These are phyloP conservation scores for Boletus rex-veris DNA, from an alignment of 768 basidiomycete species.

Conservation along the genomic window DNA sequence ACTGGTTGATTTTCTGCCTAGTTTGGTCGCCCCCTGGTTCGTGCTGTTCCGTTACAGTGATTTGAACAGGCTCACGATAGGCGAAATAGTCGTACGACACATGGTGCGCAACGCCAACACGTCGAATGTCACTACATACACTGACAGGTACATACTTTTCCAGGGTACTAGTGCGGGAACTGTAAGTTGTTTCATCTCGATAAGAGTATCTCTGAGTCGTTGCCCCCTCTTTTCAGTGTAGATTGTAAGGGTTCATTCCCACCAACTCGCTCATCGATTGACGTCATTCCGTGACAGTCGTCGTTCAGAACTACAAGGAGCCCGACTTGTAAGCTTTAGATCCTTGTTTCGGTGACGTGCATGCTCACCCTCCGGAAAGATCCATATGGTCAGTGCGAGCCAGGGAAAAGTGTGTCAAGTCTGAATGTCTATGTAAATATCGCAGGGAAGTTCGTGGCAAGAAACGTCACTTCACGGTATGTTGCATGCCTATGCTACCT, in stretches of 20 bases:
- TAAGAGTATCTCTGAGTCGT: not conserved
- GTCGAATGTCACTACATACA: not conserved
- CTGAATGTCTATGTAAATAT: constrained; percentile 22
- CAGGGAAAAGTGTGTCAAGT: constrained; percentile 22
- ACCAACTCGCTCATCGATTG: not conserved
- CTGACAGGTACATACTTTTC: not conserved
- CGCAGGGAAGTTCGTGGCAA: constrained; percentile 86
- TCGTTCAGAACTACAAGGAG: constrained; percentile 65
- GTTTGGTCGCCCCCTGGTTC: constrained; percentile 75
- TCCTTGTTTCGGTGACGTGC: not conserved
- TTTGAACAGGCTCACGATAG: constrained; percentile 1
- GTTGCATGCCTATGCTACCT: constrained; percentile 20
- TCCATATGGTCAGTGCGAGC: constrained; percentile 71
- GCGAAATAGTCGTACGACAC: constrained; percentile 50
- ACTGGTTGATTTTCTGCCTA: constrained; percentile 21
- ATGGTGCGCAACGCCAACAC: constrained; percentile 38
- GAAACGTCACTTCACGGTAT: constrained; percentile 79
- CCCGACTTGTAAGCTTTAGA: constrained; percentile 68
- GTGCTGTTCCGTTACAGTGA: constrained; percentile 20
- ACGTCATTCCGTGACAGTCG: constrained; percentile 42
- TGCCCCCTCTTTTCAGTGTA: constrained; percentile 41
- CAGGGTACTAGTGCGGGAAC: constrained; percentile 69
- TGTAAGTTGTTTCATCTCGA: constrained; percentile 46
- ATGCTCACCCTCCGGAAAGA: constrained; percentile 33
- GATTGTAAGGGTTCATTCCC: constrained; percentile 51